Conservation (phyloP, 495 filamentous ascomycete genomes). For the Penicillium tannophilum region DNA sequence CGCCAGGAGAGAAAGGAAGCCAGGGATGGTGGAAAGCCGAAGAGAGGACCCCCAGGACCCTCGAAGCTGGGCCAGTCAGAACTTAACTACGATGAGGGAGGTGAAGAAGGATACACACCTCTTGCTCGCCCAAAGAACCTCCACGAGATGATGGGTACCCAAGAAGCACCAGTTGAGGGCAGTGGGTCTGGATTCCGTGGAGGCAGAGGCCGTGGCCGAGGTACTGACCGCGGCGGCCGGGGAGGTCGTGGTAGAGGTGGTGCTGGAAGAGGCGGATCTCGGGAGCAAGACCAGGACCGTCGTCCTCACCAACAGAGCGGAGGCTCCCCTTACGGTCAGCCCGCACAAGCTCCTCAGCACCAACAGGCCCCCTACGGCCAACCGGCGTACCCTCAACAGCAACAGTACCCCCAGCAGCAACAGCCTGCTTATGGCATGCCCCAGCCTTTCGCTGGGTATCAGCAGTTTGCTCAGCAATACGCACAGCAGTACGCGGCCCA, state of each 20-base stretch:
- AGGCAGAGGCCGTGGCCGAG: slow-evolving; percentile 44
- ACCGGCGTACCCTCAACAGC: slow-evolving; percentile 19
- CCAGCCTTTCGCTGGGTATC: slow-evolving; percentile 35
- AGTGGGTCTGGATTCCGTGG: slow-evolving; percentile 38
- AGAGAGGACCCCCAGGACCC: slow-evolving; percentile 34
- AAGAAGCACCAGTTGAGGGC: slow-evolving; percentile 52
- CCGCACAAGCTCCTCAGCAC: slow-evolving; percentile 20
- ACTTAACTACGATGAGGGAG: slow-evolving; percentile 58
- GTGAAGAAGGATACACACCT: slow-evolving; percentile 63
- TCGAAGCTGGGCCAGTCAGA: slow-evolving; percentile 46
- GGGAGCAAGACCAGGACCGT: slow-evolving; percentile 47
- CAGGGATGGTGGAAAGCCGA: slow-evolving; percentile 32
- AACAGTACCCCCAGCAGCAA: background rate
- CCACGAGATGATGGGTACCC: slow-evolving; percentile 53
- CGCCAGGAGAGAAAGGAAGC: slow-evolving; percentile 51
- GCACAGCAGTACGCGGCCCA: slow-evolving; percentile 34
- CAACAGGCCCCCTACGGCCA: slow-evolving; percentile 31
- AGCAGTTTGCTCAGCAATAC: slow-evolving; percentile 22
- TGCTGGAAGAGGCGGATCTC: slow-evolving; percentile 45
- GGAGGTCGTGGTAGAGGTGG: slow-evolving; percentile 51
- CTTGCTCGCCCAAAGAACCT: slow-evolving; percentile 64
- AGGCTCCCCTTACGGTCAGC: slow-evolving; percentile 16
- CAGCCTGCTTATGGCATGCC: slow-evolving; percentile 32
- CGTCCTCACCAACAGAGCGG: slow-evolving; percentile 36
- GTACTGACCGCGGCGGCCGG: slow-evolving; percentile 47